Evolutionary conservation across 192 early-diverging fungal genomes (phyloP).

Genomic region (Coemansia sp.): DNA sequence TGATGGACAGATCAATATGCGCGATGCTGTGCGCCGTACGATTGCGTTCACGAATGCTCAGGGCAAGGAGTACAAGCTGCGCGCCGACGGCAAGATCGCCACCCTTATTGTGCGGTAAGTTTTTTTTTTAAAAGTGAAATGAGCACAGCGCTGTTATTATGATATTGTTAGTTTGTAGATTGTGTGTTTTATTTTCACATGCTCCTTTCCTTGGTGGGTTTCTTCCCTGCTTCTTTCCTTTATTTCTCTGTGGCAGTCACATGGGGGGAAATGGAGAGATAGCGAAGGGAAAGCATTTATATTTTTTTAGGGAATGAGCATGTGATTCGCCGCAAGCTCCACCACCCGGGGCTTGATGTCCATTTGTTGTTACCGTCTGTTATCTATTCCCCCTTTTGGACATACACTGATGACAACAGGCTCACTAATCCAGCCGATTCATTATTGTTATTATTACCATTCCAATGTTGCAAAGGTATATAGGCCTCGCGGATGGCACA

Average conservation of each 20-base stretch:
- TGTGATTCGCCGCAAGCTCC: slow-evolving; percentile 10
- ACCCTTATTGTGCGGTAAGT: slow-evolving; percentile 82
- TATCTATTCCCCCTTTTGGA: too few species aligned
- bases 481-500: slow-evolving; percentile 96
- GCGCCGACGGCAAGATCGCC: slow-evolving; percentile 85
- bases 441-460: too few species aligned
- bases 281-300: too few species aligned
- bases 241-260: too few species aligned
- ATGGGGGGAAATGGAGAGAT: too few species aligned
- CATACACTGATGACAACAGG: not conserved
- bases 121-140: not conserved
- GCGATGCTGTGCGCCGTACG: slow-evolving; percentile 85
- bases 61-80: slow-evolving; percentile 93
- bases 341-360: too few species aligned
- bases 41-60: slow-evolving; percentile 84
- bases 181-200: slow-evolving; percentile 17
- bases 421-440: not conserved
- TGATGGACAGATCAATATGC: slow-evolving; percentile 90
- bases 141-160: slow-evolving; percentile 16
- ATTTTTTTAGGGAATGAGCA: not conserved
- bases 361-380: too few species aligned
- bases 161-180: not conserved
- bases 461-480: not conserved
- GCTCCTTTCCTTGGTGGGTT: not conserved
- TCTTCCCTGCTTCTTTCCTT: not conserved